Percentiles rank a stretch among this genome's conserved stretches.
Conservation (phyloP, 2,329 filamentous ascomycete genomes). For the Pestalotiopsis sp. region DNA sequence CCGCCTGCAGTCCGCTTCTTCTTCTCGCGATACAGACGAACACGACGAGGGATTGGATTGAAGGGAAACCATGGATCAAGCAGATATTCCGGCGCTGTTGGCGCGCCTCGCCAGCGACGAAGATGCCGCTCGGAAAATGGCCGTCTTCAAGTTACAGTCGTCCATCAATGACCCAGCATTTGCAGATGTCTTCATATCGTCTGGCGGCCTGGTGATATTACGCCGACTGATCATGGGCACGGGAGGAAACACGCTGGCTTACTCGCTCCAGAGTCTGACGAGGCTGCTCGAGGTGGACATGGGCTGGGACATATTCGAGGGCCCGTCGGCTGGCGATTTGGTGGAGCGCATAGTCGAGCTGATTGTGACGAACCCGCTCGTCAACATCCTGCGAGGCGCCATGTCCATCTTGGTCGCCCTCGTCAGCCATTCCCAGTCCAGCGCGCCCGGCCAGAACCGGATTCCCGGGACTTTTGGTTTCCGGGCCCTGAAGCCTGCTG, state of each 20-base stretch:
- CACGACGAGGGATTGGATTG: not conserved
- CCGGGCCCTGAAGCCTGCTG: conserved; percentile 86
- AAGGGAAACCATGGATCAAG: conserved; percentile 59
- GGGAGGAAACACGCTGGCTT: conserved; percentile 92
- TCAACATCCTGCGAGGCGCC: conserved; percentile 94
- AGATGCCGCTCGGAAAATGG: conserved; percentile 96
- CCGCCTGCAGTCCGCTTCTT: not conserved
- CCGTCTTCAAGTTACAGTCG: conserved; percentile 95
- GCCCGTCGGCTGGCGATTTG: conserved; percentile 63
- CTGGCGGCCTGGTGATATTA: conserved; percentile 81
- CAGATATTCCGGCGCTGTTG: conserved; percentile 67
- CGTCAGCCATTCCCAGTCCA: conserved; percentile 79
- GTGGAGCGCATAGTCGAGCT: conserved; percentile 83
- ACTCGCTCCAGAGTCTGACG: conserved; percentile 87
- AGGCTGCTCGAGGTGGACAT: conserved; percentile 93
- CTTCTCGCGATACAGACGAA: not conserved
- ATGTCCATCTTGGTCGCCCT: conserved; percentile 96
- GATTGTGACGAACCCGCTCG: conserved; percentile 91
- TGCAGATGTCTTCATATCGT: conserved; percentile 92
- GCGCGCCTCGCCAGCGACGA: conserved; percentile 69
- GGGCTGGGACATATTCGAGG: conserved; percentile 89
- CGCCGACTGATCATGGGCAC: conserved; percentile 82
- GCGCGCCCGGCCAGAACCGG: conserved; percentile 37
- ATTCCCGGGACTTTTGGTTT: conserved; percentile 77
- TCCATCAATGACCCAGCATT: conserved; percentile 96